Evolutionary conservation across 2,329 filamentous ascomycete genomes (phyloP), one percentile per base, ranked within the genome.

Genomic region (Eutypa lata): DNA sequence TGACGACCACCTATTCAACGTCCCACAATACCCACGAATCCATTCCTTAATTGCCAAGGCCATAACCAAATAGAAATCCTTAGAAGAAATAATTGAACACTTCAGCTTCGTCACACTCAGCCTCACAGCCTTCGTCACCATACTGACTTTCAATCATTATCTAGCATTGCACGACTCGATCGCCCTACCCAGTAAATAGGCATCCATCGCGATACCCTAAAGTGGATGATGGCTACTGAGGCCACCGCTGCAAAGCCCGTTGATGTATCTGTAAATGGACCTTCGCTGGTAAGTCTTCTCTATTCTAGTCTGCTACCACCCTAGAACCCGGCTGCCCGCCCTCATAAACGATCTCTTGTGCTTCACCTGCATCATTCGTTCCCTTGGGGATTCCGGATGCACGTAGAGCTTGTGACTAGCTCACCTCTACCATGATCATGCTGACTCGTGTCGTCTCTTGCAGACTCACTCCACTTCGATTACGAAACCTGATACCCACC

Each of bases 401-500:
- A 4, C n/a, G 16, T 10, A 19, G 18, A 42, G 38, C 6, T 14
- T 22, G 38, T 21, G 2, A 21, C 38, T 11, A 19, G 38, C 38
- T 19, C 16, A 21, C 19, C 8, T 11, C 19, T 18, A 22, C 38
- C 18, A 19, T 10, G 38, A 42, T 19, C 19, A 28, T 47, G 28
- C 49, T 58, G 38, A 56, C 53, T 35, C 48, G 35, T 24, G 35
- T 50, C 35, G 6, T 16, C 13, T 18, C 47, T 46, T 56, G 42
- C 37, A 57, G 61, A 49, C 58, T 53, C 65, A 75, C 65, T 59
- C 65, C 49, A 61, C 62, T 63, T 64, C 63, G 57, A 45, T 21
- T 7, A 64, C 66, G 60, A 68, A 65, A 57, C 68, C 72, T 68
- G 69, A 73, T 59, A 64, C 73, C 58, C 73, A 79, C 55, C 62